Evolutionary conservation across 2,329 filamentous ascomycete species (phyloP), one percentile per base, ranked within the genome.

Genomic region (Fusarium virguliforme): DNA sequence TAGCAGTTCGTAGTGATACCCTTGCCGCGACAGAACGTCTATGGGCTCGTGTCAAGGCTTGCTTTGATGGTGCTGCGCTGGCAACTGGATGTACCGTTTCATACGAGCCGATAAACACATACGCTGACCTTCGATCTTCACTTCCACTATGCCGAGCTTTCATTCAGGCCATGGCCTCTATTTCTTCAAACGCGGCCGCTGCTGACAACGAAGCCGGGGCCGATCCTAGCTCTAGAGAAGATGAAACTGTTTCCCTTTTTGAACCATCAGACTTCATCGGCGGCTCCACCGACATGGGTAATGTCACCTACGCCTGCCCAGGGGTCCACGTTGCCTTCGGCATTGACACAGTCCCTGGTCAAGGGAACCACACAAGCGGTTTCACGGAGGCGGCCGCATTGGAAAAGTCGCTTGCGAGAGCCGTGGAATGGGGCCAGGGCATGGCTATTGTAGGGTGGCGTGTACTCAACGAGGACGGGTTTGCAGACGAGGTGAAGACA

Each of bases 371-470:
- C 6, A 65, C 63, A 1, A 26, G 43, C 0, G 63, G 63, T 1
- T 65, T 65, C 13, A 18, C 60, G 2, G 35, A 65, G 15, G 63
- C 60, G 3, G 41, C 63, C 22, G 63, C 51, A 2, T 30, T 40
- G 3, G 15, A 35, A 15, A 7, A 63, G 8, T 61, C 63, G 6
- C 50, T 46, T 34, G 46, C 40, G 4, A 54, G 63, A 35, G 34
- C 32, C 2, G 24, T 65, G 6, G 10, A 15, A 13, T 46, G 60
- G 40, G 63, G 41, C 1, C 50, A 58, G 34, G 63, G 60, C 6
- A 63, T 65, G 53, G 60, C 63, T 8, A 35, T 65, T 28, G 62
- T 62, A 13, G 63, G 60, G 3, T 65, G 60, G 63, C 60, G 62
- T 18, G 46, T 63, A 3, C 24, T 65, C 8, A 48, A 5, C 0